Evolutionary conservation across 768 basidiomycete species (phyloP), one percentile per base, ranked within the genome.

Genomic region (Boletus subparvulus): DNA sequence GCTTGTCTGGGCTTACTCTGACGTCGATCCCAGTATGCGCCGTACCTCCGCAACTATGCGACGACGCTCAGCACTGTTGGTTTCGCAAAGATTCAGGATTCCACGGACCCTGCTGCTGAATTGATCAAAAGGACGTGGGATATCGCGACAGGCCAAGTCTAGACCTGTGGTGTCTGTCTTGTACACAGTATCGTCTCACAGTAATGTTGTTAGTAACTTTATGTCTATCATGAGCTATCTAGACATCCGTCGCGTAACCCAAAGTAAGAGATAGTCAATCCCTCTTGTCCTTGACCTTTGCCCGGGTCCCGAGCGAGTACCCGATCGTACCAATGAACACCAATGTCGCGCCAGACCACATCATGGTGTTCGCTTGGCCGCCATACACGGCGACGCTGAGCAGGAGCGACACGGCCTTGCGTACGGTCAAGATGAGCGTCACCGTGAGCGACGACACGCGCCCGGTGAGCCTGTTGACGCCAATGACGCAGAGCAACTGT

Each of bases 381-480:
- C 83, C 77, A 54, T 80, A 77, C 68, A 77, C 65, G 37, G 75
- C 59, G 24, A 90, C 83, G 64, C 90, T 92, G 61, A 94, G 77
- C 21, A 91, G 70, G 16, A 93, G 74, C 52, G 89, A 92, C 32
- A 82, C 77, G 13, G 90, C 91, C 67, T 94, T 94, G 55, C 91
- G 81, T 17, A 94, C 87, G 50, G 88, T 88, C 41, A 92, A 78
- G 26, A 92, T 79, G 52, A 93, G 85, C 4, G 88, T 90, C 17
- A 94, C 91, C 1, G 83, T 88, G 40, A 94, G 77, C 11, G 87
- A 80, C 48, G 82, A 83, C 7, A 92, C 87, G 45, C 84, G 81
- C 1, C 86, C 85, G 0, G 92, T 93, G 58, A 98, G 80, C 46
- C 91, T 79, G 69, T 97, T 86, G 43, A 96, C 94, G 33, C 94